Conservation (phyloP, 768 basidiomycete genomes). For the Rhizopogon vulgaris region DNA sequence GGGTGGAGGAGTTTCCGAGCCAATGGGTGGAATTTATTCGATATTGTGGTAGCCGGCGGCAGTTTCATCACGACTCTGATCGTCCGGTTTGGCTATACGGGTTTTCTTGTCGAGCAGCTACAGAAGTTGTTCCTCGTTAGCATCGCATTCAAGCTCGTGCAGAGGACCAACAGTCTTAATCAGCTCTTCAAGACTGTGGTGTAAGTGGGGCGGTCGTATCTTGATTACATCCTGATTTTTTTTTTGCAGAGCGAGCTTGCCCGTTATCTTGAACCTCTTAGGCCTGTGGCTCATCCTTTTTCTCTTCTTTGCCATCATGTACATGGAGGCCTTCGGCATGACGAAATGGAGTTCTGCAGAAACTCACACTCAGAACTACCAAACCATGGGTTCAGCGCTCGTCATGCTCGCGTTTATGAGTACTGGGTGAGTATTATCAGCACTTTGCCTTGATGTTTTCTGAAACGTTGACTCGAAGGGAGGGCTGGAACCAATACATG, state of each 20-base stretch:
- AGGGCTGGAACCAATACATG: constrained; percentile 98
- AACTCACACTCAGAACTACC: constrained; percentile 68
- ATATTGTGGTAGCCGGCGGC: constrained; percentile 72
- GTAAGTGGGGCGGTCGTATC: constrained; percentile 40
- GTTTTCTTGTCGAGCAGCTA: constrained; percentile 55
- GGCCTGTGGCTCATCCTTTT: constrained; percentile 87
- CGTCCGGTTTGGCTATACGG: constrained; percentile 47
- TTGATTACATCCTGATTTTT: background rate
- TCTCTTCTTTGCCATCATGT: constrained; percentile 85
- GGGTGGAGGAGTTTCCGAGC: constrained; percentile 80
- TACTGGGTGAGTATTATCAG: constrained; percentile 59
- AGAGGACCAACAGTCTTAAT: constrained; percentile 81
- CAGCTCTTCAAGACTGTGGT: constrained; percentile 95
- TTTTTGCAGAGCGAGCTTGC: constrained; percentile 66
- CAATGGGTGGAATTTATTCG: constrained; percentile 94
- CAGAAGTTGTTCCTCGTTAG: constrained; percentile 91
- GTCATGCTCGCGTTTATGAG: constrained; percentile 92
- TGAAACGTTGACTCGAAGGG: constrained; percentile 39
- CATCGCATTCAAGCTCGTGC: constrained; percentile 91
- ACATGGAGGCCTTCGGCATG: constrained; percentile 85
- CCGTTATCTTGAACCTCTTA: constrained; percentile 78
- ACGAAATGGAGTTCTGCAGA: constrained; percentile 79
- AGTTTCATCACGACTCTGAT: constrained; percentile 79
- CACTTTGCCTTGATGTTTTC: background rate
- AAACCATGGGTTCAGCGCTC: constrained; percentile 69